Evolutionary conservation across 2,329 filamentous ascomycete species (phyloP), one percentile per base, ranked within the genome.

Genomic region (Monilinia aucupariae): DNA sequence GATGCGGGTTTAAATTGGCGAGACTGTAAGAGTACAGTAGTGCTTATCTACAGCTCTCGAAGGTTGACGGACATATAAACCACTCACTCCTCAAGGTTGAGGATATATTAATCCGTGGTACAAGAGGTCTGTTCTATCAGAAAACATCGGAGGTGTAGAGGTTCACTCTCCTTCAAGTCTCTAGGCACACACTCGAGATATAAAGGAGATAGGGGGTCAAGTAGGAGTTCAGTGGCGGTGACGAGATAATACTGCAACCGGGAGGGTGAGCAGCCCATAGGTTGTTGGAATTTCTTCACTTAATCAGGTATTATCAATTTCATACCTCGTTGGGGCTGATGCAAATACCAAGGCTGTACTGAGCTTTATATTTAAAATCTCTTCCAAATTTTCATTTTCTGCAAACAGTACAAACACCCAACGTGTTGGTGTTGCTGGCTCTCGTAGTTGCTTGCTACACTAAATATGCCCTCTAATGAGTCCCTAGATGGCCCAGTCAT

Each of bases 21-120:
- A 62, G 47, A n/a, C 49, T 43, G 51, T 56, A 59, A 15, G 10
- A 50, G 60, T 58, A 49, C 51, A 47, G 37, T 43, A 34, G 54
- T 56, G 43, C 41, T 47, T 34, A 45, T 30, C 41, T 25, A 47
- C 27, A 47, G 41, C 54, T 47, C 54, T 30, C 27, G 27, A 30
- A 30, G 27, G 3, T 30, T 30, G 6, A 6, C 27, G 6, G 30
- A 32, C 27, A 10, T 15, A 20, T 30, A 48, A 5, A 49, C 48
- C 27, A 32, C 25, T 30, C 30, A 30, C 15, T 15, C 27, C 27
- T 50, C 27, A 7, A 50, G 10, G 25, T 32, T 30, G 15, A 15
- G 15, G 27, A 20, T 10, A 34, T 8, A 15, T 56, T 47, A 27
- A 34, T 34, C n/a, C 12, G 20, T 56, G 25, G 25, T 15, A 30